A percentile compares a stretch with the other conserved stretches of the same genome.
Conservation (phyloP, 306 rosid species). For the Hippophae gyantsensis region DNA sequence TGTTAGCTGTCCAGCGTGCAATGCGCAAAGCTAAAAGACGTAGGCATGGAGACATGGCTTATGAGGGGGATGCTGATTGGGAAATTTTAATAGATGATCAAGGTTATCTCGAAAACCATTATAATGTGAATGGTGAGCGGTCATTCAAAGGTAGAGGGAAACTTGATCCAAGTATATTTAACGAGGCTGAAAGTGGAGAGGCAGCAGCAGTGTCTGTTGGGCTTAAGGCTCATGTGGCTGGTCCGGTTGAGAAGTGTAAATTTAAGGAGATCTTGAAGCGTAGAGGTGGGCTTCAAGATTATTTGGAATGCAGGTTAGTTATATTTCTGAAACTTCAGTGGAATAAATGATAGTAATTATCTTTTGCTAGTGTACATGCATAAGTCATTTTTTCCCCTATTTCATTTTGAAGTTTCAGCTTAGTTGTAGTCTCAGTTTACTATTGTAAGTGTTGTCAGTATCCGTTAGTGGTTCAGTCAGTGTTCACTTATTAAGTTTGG, state of each 20-base stretch:
- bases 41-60: slow-evolving; percentile 94
- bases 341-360: slow-evolving; percentile 2
- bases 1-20: slow-evolving; percentile 38
- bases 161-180: slow-evolving; percentile 39
- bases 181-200: slow-evolving; percentile 59
- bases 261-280: slow-evolving; percentile 94
- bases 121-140: slow-evolving; percentile 32
- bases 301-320: slow-evolving; percentile 79
- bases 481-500: no score
- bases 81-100: slow-evolving; percentile 51
- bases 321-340: slow-evolving; percentile 19
- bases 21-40: slow-evolving; percentile 53
- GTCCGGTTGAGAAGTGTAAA: slow-evolving; percentile 86
- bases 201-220: slow-evolving; percentile 92
- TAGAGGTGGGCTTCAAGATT: slow-evolving; percentile 91
- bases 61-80: slow-evolving; percentile 99
- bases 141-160: slow-evolving; percentile 43
- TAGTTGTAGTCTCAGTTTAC: slow-evolving; percentile 2
- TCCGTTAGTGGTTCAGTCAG: no score
- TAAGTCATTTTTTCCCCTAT: slow-evolving; percentile 1
- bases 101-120: slow-evolving; percentile 35
- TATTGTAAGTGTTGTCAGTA: no score
- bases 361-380: background rate
- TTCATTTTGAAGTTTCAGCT: background rate
- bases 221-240: slow-evolving; percentile 68